Conservation (phyloP, 805 yeast species). For the Candida namnaoensis region DNA sequence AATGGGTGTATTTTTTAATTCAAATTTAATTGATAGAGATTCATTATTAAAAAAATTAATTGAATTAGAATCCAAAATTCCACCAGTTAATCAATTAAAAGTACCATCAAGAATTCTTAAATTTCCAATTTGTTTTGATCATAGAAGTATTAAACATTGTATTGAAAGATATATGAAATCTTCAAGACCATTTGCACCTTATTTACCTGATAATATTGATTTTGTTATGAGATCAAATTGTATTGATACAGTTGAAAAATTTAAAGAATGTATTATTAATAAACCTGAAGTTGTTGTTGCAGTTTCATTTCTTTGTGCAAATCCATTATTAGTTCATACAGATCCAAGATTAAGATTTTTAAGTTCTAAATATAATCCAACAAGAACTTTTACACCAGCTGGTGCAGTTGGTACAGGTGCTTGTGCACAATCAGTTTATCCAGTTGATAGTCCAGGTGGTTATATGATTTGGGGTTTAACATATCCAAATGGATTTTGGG, state of each 20-base stretch:
- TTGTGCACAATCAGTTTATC: slow-evolving; percentile 18
- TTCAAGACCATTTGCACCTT: slow-evolving; percentile 23
- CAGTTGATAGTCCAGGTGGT: slow-evolving; percentile 24
- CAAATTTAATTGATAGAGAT: slow-evolving; percentile 7
- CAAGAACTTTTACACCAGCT: slow-evolving; percentile 22
- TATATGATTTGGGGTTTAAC: slow-evolving; percentile 25
- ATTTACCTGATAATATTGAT: slow-evolving; percentile 19
- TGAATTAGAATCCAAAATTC: slow-evolving; percentile 13
- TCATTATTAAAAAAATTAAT: slow-evolving; percentile 9
- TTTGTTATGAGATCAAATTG: slow-evolving; percentile 20
- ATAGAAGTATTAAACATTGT: slow-evolving; percentile 15
- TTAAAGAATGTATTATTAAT: slow-evolving; percentile 14
- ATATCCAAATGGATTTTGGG: slow-evolving; percentile 22
- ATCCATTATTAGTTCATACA: slow-evolving; percentile 17
- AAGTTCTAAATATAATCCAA: slow-evolving; percentile 21
- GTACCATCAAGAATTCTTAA: slow-evolving; percentile 17
- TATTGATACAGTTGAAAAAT: slow-evolving; percentile 15
- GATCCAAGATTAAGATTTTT: slow-evolving; percentile 19
- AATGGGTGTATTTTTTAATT: slow-evolving; percentile 16
- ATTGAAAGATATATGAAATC: slow-evolving; percentile 19
- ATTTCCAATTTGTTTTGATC: slow-evolving; percentile 19
- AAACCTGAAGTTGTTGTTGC: slow-evolving; percentile 19
- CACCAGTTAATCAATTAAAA: slow-evolving; percentile 17
- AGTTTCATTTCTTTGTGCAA: slow-evolving; percentile 22
- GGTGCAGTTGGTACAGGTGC: slow-evolving; percentile 22